These are phyloP conservation scores for Lactarius psammicola DNA, from an alignment of 768 basidiomycete species.

Conservation along the genomic window DNA sequence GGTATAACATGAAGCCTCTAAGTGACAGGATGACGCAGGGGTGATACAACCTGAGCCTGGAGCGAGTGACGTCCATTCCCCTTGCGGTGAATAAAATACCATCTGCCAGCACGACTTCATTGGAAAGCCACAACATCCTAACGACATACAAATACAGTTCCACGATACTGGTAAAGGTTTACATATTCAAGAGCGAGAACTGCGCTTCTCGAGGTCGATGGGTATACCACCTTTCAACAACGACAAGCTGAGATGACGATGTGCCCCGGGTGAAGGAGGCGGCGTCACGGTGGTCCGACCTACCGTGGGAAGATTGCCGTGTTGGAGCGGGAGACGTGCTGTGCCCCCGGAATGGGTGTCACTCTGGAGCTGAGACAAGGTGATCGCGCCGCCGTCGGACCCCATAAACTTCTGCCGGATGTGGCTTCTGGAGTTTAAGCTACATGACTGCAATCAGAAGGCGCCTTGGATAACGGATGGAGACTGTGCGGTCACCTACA, in stretches of 20 bases:
- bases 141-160: background rate
- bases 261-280: background rate
- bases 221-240: background rate
- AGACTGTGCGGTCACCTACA: background rate
- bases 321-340: background rate
- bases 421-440: constrained; percentile 1
- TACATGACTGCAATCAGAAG: background rate
- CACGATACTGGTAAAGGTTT: background rate
- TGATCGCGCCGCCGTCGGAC: background rate
- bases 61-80: background rate
- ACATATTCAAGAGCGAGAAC: background rate
- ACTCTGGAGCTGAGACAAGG: background rate
- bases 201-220: background rate
- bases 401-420: constrained; percentile 9
- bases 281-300: background rate
- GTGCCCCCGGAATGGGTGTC: background rate
- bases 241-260: background rate
- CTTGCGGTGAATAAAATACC: background rate
- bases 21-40: no score
- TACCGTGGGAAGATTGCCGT: background rate
- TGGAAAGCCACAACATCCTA: background rate
- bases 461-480: background rate
- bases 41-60: no score
- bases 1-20: no score
- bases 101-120: background rate